Conservation (phyloP, 202 grass and related monocot genomes). For the Saccharum hybrid region DNA sequence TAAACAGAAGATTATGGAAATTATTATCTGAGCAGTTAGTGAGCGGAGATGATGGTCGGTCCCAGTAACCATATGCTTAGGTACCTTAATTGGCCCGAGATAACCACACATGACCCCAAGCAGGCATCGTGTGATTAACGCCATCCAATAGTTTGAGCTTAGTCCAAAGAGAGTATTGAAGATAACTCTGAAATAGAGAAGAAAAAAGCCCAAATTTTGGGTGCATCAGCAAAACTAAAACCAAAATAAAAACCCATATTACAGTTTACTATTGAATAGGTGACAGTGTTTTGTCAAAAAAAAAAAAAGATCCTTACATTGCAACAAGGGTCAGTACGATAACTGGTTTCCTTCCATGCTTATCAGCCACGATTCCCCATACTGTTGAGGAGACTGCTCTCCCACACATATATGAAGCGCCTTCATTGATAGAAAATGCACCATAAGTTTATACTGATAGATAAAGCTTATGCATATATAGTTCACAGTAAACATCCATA, state of each 20-base stretch:
- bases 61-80: conserved; percentile 9
- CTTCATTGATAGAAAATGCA: conserved; percentile 44
- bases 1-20: conserved; percentile 13
- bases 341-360: conserved; percentile 78
- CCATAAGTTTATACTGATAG: conserved; percentile 20
- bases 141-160: conserved; percentile 88
- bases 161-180: conserved; percentile 93
- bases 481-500: conserved; percentile 2
- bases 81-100: conserved; percentile 82
- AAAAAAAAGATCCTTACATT: conserved; percentile 54
- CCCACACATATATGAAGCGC: conserved; percentile 78
- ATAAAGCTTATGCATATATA: conserved; percentile 6
- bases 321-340: conserved; percentile 67
- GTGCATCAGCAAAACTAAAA: conserved; percentile 34
- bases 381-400: conserved; percentile 69
- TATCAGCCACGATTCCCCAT: conserved; percentile 86
- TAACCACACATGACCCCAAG: conserved; percentile 74
- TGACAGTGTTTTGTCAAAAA: background rate
- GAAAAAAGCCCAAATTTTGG: conserved; percentile 22
- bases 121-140: conserved; percentile 62
- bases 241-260: background rate
- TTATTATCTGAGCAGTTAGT: background rate
- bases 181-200: conserved; percentile 63
- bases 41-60: conserved; percentile 5
- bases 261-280: background rate